Conservation (phyloP, 129 eudicot genomes). For the Flaveria ramosissima region DNA sequence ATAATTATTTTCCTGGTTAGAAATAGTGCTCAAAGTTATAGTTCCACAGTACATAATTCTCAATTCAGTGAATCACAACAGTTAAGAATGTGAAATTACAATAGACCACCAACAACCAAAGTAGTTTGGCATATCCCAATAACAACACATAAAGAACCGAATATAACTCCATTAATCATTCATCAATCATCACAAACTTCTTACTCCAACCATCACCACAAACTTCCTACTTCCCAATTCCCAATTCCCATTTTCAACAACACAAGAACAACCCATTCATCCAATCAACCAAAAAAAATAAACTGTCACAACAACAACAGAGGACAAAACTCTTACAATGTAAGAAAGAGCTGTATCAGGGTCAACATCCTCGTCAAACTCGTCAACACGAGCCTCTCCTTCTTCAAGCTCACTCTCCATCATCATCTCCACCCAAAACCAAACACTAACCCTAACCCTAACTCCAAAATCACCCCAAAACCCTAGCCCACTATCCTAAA, state of each 20-base stretch:
- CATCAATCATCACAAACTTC: conserved; percentile 5
- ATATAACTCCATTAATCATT: conserved; percentile 7
- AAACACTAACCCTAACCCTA: conserved; percentile 30
- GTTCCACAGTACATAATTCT: not conserved
- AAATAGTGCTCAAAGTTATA: not conserved
- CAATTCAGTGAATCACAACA: not conserved
- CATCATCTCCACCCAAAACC: conserved; percentile 43
- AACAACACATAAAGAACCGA: not conserved
- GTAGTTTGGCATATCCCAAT: conserved; percentile 6
- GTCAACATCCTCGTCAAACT: conserved; percentile 53
- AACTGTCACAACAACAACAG: conserved; percentile 3
- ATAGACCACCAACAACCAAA: not conserved
- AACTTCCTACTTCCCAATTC: not conserved
- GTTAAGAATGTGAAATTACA: not conserved
- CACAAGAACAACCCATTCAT: not conserved
- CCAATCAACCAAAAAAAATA: not conserved
- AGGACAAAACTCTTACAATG: conserved; percentile 70
- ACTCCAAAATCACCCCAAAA: conserved; percentile 37
- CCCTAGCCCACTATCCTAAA: conserved; percentile 61
- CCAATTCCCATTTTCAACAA: conserved; percentile 4
- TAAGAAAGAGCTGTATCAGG: conserved; percentile 83
- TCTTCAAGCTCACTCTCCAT: conserved; percentile 68
- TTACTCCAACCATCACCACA: conserved; percentile 2
- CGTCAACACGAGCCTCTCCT: conserved; percentile 69
- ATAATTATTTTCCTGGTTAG: conserved; percentile 8